A percentile compares a stretch with the other conserved stretches of the same genome.
phyloP scores from a whole-genome alignment of 768 basidiomycete species.

The Imleria badia region DNA sequence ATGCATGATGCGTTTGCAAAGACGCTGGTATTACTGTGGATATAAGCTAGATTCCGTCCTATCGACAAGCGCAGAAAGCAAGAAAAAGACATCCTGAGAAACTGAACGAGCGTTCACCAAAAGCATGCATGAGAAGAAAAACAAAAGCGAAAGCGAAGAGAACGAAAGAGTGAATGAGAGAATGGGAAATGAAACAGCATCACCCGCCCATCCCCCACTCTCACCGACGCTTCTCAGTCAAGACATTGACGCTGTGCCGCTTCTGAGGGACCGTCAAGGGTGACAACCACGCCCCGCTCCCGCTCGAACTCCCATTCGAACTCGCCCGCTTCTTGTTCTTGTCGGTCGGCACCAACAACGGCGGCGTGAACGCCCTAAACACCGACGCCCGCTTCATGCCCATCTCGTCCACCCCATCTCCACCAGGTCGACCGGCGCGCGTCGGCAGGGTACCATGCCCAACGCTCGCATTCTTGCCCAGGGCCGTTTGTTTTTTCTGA shows the following conservation, averaged over 20 bases:
- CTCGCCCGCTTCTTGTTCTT: neutral
- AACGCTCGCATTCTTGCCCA: neutral
- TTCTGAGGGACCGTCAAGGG: slow-evolving; percentile 1
- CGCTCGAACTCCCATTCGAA: neutral
- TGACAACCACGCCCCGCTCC: slow-evolving; percentile 8
- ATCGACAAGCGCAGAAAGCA: neutral
- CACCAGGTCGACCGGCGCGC: neutral
- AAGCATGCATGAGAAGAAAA: too few species aligned
- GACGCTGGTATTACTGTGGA: neutral
- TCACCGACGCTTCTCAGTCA: slow-evolving; percentile 7
- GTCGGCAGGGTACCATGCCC: neutral
- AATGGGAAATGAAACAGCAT: neutral
- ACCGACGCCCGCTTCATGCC: slow-evolving; percentile 26
- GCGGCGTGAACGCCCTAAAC: slow-evolving; percentile 12
- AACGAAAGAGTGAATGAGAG: neutral
- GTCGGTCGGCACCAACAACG: slow-evolving; percentile 3
- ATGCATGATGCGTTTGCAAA: neutral
- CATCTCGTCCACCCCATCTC: slow-evolving; percentile 12
- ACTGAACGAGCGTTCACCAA: neutral
- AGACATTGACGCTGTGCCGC: slow-evolving; percentile 5
- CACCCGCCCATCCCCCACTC: neutral
- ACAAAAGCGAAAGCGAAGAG: neutral
- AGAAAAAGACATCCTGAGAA: neutral
- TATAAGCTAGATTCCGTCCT: neutral
- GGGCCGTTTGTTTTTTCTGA: too few species aligned